Evolutionary conservation across 805 yeast species (phyloP).

Genomic region (Candida chauliodis): DNA sequence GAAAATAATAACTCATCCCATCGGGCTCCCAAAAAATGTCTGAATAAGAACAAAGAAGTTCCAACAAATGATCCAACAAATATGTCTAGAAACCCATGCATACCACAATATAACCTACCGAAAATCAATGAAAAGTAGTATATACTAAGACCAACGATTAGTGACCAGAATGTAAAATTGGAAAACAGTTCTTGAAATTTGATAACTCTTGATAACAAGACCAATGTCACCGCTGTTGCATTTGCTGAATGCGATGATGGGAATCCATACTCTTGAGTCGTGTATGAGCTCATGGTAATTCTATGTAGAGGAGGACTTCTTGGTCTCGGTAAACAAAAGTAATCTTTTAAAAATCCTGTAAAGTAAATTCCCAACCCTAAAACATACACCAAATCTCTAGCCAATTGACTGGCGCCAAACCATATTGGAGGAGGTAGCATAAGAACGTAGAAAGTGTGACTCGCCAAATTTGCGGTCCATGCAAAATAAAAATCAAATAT

Average conservation of each 20-base stretch:
- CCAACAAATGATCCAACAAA: constrained; percentile 67
- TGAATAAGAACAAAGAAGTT: constrained; percentile 40
- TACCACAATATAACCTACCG: constrained; percentile 92
- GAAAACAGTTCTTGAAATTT: constrained; percentile 9
- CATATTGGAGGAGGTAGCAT: constrained; percentile 83
- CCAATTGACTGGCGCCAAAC: constrained; percentile 60
- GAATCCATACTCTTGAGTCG: constrained; percentile 91
- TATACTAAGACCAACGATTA: constrained; percentile 22
- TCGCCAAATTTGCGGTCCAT: constrained; percentile 83
- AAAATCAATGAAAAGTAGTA: constrained; percentile 65
- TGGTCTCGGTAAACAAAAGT: constrained; percentile 88
- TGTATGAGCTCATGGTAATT: constrained; percentile 85
- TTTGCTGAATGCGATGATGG: constrained; percentile 95
- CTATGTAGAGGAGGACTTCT: constrained; percentile 87
- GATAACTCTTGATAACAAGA: constrained; percentile 23
- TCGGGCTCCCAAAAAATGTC: constrained; percentile 36
- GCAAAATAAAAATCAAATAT: constrained; percentile 73
- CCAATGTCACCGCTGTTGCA: constrained; percentile 75
- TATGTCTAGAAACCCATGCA: constrained; percentile 91
- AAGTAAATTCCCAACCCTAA: constrained; percentile 68
- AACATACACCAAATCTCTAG: constrained; percentile 58
- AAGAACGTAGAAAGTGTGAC: constrained; percentile 90
- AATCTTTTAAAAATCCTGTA: constrained; percentile 78
- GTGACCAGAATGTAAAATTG: constrained; percentile 13
- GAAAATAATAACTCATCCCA: constrained; percentile 46